A percentile compares a stretch with the other conserved stretches of the same genome.
Evolutionary conservation across 768 basidiomycete species (phyloP).

Genomic region (Kwoniella europaea): DNA sequence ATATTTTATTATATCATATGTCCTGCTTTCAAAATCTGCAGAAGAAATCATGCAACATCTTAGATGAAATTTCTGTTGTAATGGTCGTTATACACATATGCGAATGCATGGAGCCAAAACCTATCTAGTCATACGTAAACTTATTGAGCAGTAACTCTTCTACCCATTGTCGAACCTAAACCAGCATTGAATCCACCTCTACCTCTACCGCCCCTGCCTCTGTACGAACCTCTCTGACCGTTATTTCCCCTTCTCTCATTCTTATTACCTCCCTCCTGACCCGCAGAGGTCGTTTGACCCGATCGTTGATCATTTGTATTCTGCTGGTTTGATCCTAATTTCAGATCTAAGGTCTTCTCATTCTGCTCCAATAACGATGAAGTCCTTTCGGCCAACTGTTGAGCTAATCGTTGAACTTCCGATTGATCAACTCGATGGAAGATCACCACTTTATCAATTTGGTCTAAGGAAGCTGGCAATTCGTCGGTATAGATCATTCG

Average conservation of each 20-base stretch:
- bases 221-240: slow-evolving; percentile 36
- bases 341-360: slow-evolving; percentile 83
- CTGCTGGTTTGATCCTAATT: slow-evolving; percentile 75
- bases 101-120: slow-evolving; percentile 1
- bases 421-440: slow-evolving; percentile 91
- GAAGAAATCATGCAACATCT: too few relatives aligned
- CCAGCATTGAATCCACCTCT: slow-evolving; percentile 54
- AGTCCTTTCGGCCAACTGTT: slow-evolving; percentile 85
- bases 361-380: slow-evolving; percentile 85
- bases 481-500: slow-evolving; percentile 99
- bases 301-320: slow-evolving; percentile 69
- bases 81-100: background rate
- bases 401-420: slow-evolving; percentile 86
- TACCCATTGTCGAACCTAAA: slow-evolving; percentile 37
- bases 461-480: slow-evolving; percentile 84
- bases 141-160: slow-evolving; percentile 36
- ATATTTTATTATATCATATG: background rate
- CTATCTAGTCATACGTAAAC: background rate
- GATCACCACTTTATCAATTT: slow-evolving; percentile 83
- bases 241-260: slow-evolving; percentile 65
- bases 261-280: slow-evolving; percentile 28
- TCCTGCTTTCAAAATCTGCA: background rate
- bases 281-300: slow-evolving; percentile 34
- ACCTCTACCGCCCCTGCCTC: slow-evolving; percentile 46
- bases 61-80: too few relatives aligned